Base-by-base conservation (phyloP, 345 rosid genomes). In the Chamaenerion angustifolium region DNA sequence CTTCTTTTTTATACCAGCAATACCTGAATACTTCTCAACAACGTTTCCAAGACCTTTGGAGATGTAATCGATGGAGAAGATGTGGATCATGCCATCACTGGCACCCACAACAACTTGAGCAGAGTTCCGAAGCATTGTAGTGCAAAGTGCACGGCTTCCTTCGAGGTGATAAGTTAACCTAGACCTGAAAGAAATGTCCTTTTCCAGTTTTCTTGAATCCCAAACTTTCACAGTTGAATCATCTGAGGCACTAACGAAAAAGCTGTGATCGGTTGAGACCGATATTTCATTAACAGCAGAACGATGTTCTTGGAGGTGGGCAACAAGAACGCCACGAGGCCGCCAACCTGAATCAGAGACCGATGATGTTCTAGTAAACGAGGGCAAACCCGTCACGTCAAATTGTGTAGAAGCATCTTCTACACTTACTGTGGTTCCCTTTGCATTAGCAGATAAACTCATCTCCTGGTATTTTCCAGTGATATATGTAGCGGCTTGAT, bases 151-250 rank as follows among this genome's bases (percentile, higher is more conserved):
- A 68, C 82, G 86, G 73, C 95, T 87, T 69, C 95, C 98, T 71
- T 92, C 98, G 16, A 92, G 69, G 66, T 87, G 98, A 70, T 92
- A 92, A 31, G 95, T 92, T 58, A 92, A 75, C 70, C 87, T 83
- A 47, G 98, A 90, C 70, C 98, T 82, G 66, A 90, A 90, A 42
- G 98, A 90, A 56, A 90, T 83, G 68, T 90, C 98, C 66, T 83
- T 90, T 55, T 90, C 98, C 71, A 92, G 53, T 68, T 92, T 92
- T 67, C 95, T 87, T 42, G 95, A 82, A 71, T 92, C 96, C 98
- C 98, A 92, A 53, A 92, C 87, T 76, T 87, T 92, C 48, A 87
- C 89, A 48, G 96, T 92, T n/a, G 92, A 84, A 77, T 92, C 98
- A 71, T 92, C 98, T 58, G 98, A 92, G 62, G 95, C 98, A 62